Base-by-base conservation (phyloP, 2,329 filamentous ascomycete species). In the Talaromyces pinophilus region DNA sequence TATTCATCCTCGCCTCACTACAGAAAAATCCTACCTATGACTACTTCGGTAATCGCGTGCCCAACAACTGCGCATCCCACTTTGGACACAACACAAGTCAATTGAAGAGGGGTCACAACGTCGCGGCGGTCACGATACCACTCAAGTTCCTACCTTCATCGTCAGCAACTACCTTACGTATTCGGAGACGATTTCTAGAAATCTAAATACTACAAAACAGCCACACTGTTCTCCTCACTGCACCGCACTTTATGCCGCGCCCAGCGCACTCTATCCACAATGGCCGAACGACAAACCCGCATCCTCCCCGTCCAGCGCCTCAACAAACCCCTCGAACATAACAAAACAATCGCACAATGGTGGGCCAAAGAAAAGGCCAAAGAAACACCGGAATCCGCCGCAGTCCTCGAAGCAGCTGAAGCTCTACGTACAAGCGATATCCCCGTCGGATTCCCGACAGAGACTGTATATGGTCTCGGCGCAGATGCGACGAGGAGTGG, bases 401-500 rank as follows among this genome's bases (percentile, higher is more conserved):
- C 83, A 65, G 83, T 96, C 44, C 79, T 82, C 66, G 81, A 87
- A 64, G 92, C 92, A 0, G 92, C 91, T 2, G 75, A 83, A 13
- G 84, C 88, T 69, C 82, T 97, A 42, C 85, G 83, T 62, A 83
- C 83, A 19, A 88, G 85, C 62, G 85, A 92, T 74, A 85, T 85
- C 3, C 95, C 95, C 4, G 92, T 99, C 59, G 95, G 92, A 1
- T 99, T 99, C 76, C 95, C 95, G 0, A 99, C 95, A 0, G 95
- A 99, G 80, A 99, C 95, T 0, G 95, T 99, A 0, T 99, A 99
- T 76, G 95, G 95, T 0, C 85, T 99, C 7, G 95, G 93, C n/a
- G 95, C 95, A 15, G 95, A 98, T 80, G 95, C 95, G 11, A 98
- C 93, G 30, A 87, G 92, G 72, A 92, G 89, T 73, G 83, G 82